phyloP scores from a whole-genome alignment of 148 eudicot species.

The Nepenthes mirabilis region DNA sequence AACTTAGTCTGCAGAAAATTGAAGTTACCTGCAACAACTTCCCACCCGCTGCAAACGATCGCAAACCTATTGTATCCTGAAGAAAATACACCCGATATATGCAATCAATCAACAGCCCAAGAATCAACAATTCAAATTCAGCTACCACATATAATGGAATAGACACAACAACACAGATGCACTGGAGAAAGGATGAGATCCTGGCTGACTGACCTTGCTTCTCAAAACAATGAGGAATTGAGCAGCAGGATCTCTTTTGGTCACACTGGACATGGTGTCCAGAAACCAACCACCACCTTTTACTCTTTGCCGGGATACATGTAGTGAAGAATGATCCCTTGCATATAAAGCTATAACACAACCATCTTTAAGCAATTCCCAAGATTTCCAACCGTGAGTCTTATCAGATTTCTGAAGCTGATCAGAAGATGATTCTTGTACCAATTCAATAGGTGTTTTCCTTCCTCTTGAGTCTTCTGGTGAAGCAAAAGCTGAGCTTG shows the following conservation, averaged over 20 bases:
- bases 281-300: constrained; percentile 97
- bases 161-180: background rate
- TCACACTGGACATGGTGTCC: constrained; percentile 63
- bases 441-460: constrained; percentile 42
- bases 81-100: constrained; percentile 7
- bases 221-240: constrained; percentile 81
- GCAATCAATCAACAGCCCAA: constrained; percentile 3
- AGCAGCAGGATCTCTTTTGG: constrained; percentile 94
- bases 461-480: constrained; percentile 65
- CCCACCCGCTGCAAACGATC: constrained; percentile 97
- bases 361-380: constrained; percentile 71
- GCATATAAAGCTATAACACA: constrained; percentile 71
- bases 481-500: constrained; percentile 69
- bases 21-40: constrained; percentile 85
- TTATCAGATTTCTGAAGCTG: constrained; percentile 31
- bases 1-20: background rate
- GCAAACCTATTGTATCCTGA: constrained; percentile 85
- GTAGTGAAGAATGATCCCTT: constrained; percentile 48
- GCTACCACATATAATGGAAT: background rate
- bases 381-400: constrained; percentile 29
- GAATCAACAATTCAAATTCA: background rate
- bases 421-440: constrained; percentile 37
- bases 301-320: constrained; percentile 86
- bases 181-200: background rate
- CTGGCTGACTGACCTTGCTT: constrained; percentile 51